Evolutionary conservation across 1,139 yeast genomes (phyloP).

Genomic region (Debaryomyces robertsiae): DNA sequence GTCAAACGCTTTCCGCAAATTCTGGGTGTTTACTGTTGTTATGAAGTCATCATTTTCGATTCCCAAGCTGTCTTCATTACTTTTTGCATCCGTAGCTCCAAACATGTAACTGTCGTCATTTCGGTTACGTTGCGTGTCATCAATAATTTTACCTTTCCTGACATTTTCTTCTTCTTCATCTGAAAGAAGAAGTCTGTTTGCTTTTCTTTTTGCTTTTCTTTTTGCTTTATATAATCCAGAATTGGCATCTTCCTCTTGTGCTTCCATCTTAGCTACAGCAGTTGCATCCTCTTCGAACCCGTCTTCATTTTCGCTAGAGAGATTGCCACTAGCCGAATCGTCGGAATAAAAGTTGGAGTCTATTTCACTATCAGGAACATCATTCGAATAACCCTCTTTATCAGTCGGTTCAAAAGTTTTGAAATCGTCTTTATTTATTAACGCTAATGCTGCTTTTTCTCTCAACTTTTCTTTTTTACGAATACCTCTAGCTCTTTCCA

Average conservation of each 20-base stretch:
- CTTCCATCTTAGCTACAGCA: conserved; percentile 15
- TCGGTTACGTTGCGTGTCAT: conserved; percentile 21
- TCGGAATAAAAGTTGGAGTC: conserved; percentile 21
- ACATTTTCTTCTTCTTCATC: conserved; percentile 19
- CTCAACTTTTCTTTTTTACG: conserved; percentile 52
- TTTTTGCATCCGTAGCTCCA: conserved; percentile 23
- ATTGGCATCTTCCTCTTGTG: conserved; percentile 12
- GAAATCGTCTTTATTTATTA: conserved; percentile 22
- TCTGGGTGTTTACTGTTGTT: conserved; percentile 18
- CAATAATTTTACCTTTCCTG: conserved; percentile 11
- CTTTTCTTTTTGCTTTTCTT: conserved; percentile 14
- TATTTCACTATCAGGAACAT: conserved; percentile 27
- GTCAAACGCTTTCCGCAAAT: conserved; percentile 9
- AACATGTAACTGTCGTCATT: conserved; percentile 42
- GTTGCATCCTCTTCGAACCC: conserved; percentile 20
- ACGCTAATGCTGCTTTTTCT: conserved; percentile 41
- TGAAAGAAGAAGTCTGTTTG: conserved; percentile 13
- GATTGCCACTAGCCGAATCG: conserved; percentile 16
- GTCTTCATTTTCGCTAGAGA: conserved; percentile 11
- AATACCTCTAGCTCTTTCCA: conserved; percentile 53
- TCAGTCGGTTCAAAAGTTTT: conserved; percentile 19
- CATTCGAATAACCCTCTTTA: conserved; percentile 21
- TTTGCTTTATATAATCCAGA: neutral
- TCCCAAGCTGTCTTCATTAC: conserved; percentile 11
- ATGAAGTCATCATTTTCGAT: conserved; percentile 18